Evolutionary conservation across 2,329 filamentous ascomycete genomes (phyloP).

Genomic region (Fusarium gaditjirri): DNA sequence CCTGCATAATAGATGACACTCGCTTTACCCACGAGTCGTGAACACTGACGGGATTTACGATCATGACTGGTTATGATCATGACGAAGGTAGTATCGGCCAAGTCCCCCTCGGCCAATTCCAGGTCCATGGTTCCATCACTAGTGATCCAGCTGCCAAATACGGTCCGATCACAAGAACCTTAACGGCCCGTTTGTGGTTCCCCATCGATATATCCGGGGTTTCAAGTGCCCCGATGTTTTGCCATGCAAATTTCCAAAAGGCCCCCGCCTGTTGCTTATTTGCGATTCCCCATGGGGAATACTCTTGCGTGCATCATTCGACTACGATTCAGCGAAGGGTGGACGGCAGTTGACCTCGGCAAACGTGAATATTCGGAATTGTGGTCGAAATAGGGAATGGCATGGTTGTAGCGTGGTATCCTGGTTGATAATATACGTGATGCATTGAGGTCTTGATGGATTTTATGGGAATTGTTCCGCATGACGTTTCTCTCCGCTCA

Average conservation of each 20-base stretch:
- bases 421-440: not conserved
- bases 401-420: not conserved
- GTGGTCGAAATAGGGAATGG: constrained; percentile 4
- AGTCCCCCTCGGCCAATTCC: not conserved
- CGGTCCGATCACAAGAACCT: constrained; percentile 7
- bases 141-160: constrained; percentile 3
- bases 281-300: constrained; percentile 21
- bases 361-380: constrained; percentile 5
- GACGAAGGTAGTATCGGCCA: constrained; percentile 14
- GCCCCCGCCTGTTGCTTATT: constrained; percentile 7
- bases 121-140: not conserved
- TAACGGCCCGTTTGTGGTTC: constrained; percentile 29
- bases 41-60: not conserved
- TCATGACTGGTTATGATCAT: not conserved
- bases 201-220: not conserved
- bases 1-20: not conserved
- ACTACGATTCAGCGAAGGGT: not conserved
- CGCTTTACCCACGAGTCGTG: not conserved
- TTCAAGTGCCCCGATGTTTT: constrained; percentile 2
- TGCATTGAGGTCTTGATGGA: not conserved
- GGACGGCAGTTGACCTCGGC: constrained; percentile 21
- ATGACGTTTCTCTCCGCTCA: constrained; percentile 14
- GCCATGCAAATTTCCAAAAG: not conserved
- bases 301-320: not conserved
- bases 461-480: not conserved